A percentile compares a stretch with the other conserved stretches of the same genome.
Evolutionary conservation across 495 filamentous ascomycete species (phyloP).

Genomic region (Penicillium odoratum): DNA sequence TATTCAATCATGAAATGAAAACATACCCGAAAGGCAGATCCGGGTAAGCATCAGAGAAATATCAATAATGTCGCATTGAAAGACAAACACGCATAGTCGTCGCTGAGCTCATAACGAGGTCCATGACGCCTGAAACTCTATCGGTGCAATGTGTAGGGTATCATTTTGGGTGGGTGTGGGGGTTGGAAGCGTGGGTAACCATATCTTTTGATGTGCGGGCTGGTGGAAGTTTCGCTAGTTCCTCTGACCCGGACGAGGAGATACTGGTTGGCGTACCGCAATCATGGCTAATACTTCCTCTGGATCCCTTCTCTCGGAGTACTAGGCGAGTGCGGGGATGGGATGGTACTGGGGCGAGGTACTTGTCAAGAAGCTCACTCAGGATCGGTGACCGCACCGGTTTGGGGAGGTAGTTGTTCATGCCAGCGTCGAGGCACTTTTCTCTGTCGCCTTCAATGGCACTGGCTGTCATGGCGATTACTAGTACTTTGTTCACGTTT

Average conservation of each 20-base stretch:
- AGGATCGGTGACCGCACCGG: conserved; percentile 75
- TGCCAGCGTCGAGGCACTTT: conserved; percentile 87
- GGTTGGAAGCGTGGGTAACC: conserved; percentile 16
- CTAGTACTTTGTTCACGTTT: conserved; percentile 70
- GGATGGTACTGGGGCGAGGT: conserved; percentile 55
- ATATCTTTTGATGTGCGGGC: conserved; percentile 16
- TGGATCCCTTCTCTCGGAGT: conserved; percentile 33
- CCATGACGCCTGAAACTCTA: conserved; percentile 25
- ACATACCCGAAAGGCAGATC: neutral
- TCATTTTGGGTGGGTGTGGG: conserved; percentile 11
- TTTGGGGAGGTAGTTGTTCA: conserved; percentile 96
- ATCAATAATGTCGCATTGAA: no score
- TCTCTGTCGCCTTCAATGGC: conserved; percentile 91
- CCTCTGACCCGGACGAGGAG: conserved; percentile 39
- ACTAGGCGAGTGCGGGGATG: conserved; percentile 41
- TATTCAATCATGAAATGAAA: neutral
- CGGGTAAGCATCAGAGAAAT: no score
- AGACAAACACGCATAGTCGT: neutral
- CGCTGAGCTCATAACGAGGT: neutral
- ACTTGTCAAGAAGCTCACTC: conserved; percentile 72
- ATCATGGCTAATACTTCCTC: conserved; percentile 35
- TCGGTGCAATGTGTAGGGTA: conserved; percentile 25
- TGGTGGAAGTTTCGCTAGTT: conserved; percentile 19
- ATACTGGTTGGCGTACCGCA: conserved; percentile 37
- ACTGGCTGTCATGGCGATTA: conserved; percentile 92